Base-by-base conservation (phyloP, 257 asterid genomes). In the Solanum rostratum region DNA sequence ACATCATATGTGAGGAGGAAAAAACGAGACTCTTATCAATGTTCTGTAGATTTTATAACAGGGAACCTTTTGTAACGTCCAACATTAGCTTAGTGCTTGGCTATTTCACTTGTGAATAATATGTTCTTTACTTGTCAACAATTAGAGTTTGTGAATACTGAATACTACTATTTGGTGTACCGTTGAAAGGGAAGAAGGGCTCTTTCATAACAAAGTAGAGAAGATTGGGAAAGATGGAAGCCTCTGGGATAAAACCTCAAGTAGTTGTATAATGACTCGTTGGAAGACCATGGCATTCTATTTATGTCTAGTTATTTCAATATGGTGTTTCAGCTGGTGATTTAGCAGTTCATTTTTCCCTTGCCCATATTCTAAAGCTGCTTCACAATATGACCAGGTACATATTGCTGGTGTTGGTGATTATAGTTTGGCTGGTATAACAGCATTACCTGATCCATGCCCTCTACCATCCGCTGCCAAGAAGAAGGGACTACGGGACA, bases 391-490 rank as follows among this genome's bases (percentile, higher is more conserved):
- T 85, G 43, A 84, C 68, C 91, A 97, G 99, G 99, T 92, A 76
- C 98, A 97, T 91, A 91, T 97, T 89, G 98, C 99, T 87, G 99
- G 99, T n/a, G 98, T 93, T 86, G 98, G 99, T 70, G 99, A 97
- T 88, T 94, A 83, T 91, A 84, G 85, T 85, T 86, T 94, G 89
- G 91, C 93, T 69, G 96, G 96, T 81, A 37, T 93, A 82, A 87
- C 97, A 3, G 91, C 91, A 12, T 86, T 95, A 85, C 90, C 96
- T 65, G 99, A 97, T 91, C 99, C 99, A 24, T 97, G 99, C 87
- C 98, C 99, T 86, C 90, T 97, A 83, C 99, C 99, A 60, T 93
- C 97, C 80, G 98, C 92, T 87, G 99, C 97, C 88, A 97, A 95
- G 90, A 97, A 95, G 93, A 97, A 97, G 89, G 98, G 99, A 79